Conservation (phyloP, 164 flowering plant genomes). For the Magnolia sinica region DNA sequence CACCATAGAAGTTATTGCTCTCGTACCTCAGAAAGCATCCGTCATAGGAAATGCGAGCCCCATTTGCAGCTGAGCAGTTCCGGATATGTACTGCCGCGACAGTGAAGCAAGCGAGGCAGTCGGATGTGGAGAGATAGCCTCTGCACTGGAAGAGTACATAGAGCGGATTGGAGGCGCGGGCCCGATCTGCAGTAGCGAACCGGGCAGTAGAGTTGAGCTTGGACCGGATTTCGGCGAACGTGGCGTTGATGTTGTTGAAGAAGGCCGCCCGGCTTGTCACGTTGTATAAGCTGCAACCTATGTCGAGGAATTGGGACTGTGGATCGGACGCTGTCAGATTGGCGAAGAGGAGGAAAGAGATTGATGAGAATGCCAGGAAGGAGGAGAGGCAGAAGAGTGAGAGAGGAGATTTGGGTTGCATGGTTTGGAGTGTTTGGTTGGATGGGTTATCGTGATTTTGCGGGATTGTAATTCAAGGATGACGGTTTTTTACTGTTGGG, state of each 20-base stretch:
- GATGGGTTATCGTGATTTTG: too few species aligned
- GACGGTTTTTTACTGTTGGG: too few species aligned
- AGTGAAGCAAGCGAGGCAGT: constrained; percentile 36
- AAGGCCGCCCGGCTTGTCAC: constrained; percentile 11
- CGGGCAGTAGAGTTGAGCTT: constrained; percentile 3
- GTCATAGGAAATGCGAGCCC: constrained; percentile 44
- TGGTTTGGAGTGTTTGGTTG: too few species aligned
- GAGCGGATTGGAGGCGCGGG: neutral
- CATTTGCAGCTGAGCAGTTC: constrained; percentile 40
- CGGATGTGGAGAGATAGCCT: constrained; percentile 26
- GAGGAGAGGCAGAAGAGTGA: too few species aligned
- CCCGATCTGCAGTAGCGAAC: constrained; percentile 35
- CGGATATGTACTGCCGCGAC: constrained; percentile 28
- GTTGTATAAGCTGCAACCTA: constrained; percentile 23
- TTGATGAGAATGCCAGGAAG: neutral
- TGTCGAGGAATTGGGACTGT: constrained; percentile 19
- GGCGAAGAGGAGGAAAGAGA: neutral
- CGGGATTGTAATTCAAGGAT: too few species aligned
- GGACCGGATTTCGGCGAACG: constrained; percentile 10
- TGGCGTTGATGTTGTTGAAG: constrained; percentile 7
- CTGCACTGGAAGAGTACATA: neutral
- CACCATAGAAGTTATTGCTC: constrained; percentile 37
- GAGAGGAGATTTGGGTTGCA: too few species aligned
- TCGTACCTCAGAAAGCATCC: constrained; percentile 56
- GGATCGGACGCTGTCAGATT: constrained; percentile 8